Conservation (phyloP, 2,329 filamentous ascomycete genomes). For the Grosmannia huntii region DNA sequence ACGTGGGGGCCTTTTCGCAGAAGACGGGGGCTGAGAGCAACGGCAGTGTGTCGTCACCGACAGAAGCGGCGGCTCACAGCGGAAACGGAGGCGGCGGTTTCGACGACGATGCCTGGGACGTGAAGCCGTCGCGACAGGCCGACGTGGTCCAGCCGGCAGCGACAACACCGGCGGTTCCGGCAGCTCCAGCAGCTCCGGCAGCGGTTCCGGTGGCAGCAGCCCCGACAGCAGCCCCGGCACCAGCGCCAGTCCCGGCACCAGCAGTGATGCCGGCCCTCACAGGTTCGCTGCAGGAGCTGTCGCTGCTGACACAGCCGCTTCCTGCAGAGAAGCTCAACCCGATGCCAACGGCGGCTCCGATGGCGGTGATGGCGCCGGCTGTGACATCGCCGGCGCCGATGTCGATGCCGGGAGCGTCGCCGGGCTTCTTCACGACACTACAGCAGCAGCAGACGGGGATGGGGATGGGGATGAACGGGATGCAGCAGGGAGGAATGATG, state of each 20-base stretch:
- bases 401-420: slow-evolving; percentile 39
- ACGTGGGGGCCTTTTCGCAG: slow-evolving; percentile 71
- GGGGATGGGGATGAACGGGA: slow-evolving; percentile 15
- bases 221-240: slow-evolving; percentile 21
- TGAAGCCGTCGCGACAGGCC: slow-evolving; percentile 57
- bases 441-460: slow-evolving; percentile 10
- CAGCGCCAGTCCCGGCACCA: slow-evolving; percentile 23
- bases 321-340: slow-evolving; percentile 31
- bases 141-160: slow-evolving; percentile 15
- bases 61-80: too few relatives aligned
- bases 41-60: slow-evolving; percentile 14
- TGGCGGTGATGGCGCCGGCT: slow-evolving; percentile 11
- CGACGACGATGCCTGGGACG: slow-evolving; percentile 95
- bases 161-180: slow-evolving; percentile 10
- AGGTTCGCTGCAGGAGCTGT: slow-evolving; percentile 52
- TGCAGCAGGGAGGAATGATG: too few relatives aligned
- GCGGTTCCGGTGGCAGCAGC: slow-evolving; percentile 17
- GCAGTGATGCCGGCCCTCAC: slow-evolving; percentile 40
- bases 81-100: slow-evolving; percentile 52
- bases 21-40: slow-evolving; percentile 34
- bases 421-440: slow-evolving; percentile 42
- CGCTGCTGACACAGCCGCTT: slow-evolving; percentile 38
- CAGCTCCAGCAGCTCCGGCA: slow-evolving; percentile 22
- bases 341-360: slow-evolving; percentile 18
- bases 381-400: slow-evolving; percentile 18